A percentile compares a stretch with the other conserved stretches of the same genome.
These are phyloP conservation scores for Paecilomyces niveus DNA, from an alignment of 2,329 filamentous ascomycete genomes.

Conservation along the genomic window DNA sequence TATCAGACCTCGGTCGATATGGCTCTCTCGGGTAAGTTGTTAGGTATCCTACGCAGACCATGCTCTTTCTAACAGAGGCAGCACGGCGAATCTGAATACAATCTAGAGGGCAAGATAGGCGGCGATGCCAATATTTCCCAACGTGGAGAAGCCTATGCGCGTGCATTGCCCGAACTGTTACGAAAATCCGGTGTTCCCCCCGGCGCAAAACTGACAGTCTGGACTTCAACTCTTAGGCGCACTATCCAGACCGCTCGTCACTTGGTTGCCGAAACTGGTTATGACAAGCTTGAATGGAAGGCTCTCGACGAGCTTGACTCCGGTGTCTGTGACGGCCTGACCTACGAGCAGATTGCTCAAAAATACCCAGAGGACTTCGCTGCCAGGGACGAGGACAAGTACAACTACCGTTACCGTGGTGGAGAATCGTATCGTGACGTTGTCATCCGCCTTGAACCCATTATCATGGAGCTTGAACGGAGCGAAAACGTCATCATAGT, in stretches of 20 bases:
- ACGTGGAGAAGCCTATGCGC: slow-evolving; percentile 81
- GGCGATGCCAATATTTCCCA: slow-evolving; percentile 82
- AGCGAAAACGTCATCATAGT: slow-evolving; percentile 97
- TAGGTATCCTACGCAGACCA: not conserved
- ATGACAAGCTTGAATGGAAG: slow-evolving; percentile 97
- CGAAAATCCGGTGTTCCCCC: slow-evolving; percentile 74
- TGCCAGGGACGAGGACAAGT: slow-evolving; percentile 95
- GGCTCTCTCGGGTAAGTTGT: slow-evolving; percentile 75
- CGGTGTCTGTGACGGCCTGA: slow-evolving; percentile 92
- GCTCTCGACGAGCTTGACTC: slow-evolving; percentile 95
- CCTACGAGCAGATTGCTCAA: slow-evolving; percentile 90
- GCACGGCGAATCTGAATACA: slow-evolving; percentile 94
- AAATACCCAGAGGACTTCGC: slow-evolving; percentile 89
- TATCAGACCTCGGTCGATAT: slow-evolving; percentile 92
- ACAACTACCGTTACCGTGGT: slow-evolving; percentile 97
- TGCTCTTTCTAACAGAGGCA: slow-evolving; percentile 30
- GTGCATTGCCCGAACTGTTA: slow-evolving; percentile 75
- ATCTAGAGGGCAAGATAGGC: slow-evolving; percentile 83
- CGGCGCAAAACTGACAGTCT: slow-evolving; percentile 59
- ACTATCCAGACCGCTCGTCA: slow-evolving; percentile 88
- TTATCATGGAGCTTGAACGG: slow-evolving; percentile 98
- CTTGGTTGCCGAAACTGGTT: slow-evolving; percentile 60
- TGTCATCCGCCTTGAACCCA: slow-evolving; percentile 93
- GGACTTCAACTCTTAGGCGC: slow-evolving; percentile 69
- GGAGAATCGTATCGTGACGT: slow-evolving; percentile 96